Evolutionary conservation across 371 early-diverging fungal genomes (phyloP), one percentile per base, ranked within the genome.

Genomic region (Mortierella sp.): DNA sequence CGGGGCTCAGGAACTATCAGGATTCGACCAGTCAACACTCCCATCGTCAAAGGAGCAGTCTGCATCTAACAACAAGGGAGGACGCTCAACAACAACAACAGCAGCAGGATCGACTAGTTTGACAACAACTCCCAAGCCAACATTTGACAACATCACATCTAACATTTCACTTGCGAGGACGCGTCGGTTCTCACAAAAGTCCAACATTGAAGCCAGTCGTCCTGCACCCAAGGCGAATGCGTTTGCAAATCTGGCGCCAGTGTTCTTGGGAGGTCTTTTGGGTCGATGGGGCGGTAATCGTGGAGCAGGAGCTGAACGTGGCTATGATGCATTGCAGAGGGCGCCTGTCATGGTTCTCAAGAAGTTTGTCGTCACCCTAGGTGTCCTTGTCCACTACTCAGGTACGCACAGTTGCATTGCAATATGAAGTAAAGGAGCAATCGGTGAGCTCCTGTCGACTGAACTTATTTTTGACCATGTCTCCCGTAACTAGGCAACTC

Each of bases 281-380:
- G 85, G 85, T 31, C 85, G 81, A 6, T 84, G 85, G 85, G 85
- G 85, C n/a, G 85, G 85, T 14, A 84, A 84, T 31, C 85, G 85
- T 21, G 85, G 85, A n/a, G 76, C 85, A 50, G 81, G 81, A 16
- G 70, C 67, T 53, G 85, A 84, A 37, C 78, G 76, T n/a, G 85
- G 85, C 6, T 84, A 75, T 57, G 85, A 84, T 73, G 81, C 55
- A 1, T 21, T 84, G 13, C 81, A 78, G 40, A 77, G 75, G 34
- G 81, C 85, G 21, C 85, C 85, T 3, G 70, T 26, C 19, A 72
- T 84, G 28, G 28, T 84, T 10, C 44, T 84, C 55, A 78, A 81
- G 46, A 77, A 80, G 73, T 81, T 80, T 76, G 78, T 84, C 10
- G 54, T 78, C 26, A 78, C 81, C 16, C 73, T 84, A 0, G 85